These are phyloP conservation scores for Oidiodendron maius DNA, from an alignment of 495 filamentous ascomycete species.

Conservation along the genomic window DNA sequence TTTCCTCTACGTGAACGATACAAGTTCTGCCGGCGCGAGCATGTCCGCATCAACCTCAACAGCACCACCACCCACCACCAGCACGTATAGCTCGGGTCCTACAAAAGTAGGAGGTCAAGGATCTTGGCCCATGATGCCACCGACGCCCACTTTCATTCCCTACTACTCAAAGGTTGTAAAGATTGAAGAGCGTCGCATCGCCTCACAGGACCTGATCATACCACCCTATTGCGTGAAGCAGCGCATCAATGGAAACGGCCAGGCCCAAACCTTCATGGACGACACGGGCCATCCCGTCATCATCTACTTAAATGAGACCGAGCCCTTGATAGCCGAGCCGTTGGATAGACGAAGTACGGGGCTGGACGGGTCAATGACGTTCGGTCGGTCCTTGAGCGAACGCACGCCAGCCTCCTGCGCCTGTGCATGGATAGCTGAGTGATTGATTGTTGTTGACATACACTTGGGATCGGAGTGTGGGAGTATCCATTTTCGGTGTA, in stretches of 20 bases:
- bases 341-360: too few relatives aligned
- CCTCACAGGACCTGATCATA: conserved; percentile 12
- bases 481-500: too few relatives aligned
- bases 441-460: too few relatives aligned
- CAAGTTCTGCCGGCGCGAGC: conserved; percentile 26
- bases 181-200: conserved; percentile 26
- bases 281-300: conserved; percentile 37
- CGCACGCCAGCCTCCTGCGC: too few relatives aligned
- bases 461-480: too few relatives aligned
- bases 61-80: conserved; percentile 2
- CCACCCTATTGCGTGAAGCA: conserved; percentile 49
- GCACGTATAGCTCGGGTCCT: conserved; percentile 3
- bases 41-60: not conserved
- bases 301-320: conserved; percentile 55
- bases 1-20: conserved; percentile 70
- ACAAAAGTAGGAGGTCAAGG: not conserved
- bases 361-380: too few relatives aligned
- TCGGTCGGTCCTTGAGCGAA: too few relatives aligned
- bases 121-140: not conserved
- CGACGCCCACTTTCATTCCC: conserved; percentile 54
- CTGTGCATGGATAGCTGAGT: too few relatives aligned
- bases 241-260: conserved; percentile 48
- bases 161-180: conserved; percentile 81
- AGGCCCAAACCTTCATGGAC: conserved; percentile 33
- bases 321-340: conserved; percentile 26